Evolutionary conservation across 768 basidiomycete species (phyloP), one percentile per base, ranked within the genome.

Genomic region (Tricholoma saponaceum): DNA sequence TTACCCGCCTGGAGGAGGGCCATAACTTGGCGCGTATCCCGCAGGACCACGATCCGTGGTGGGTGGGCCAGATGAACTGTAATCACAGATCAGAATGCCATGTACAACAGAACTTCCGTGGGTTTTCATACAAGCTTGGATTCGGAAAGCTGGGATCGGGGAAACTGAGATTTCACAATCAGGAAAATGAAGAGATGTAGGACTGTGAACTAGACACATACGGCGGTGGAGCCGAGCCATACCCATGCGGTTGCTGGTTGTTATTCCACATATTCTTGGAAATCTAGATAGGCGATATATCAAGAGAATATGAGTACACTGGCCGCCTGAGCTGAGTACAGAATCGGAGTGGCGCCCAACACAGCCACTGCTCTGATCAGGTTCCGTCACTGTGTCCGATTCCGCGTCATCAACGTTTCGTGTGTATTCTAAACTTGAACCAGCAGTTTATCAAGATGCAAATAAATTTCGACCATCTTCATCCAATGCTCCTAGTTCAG

Each of bases 11-110:
- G 65, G 64, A 33, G 65, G 66, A 32, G 68, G 44, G 0, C 60
- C 64, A 52, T 71, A 73, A 7, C 74, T 69, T 25, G 78, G 75
- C 13, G 73, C 66, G 58, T 81, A 80, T n/a, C 74, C 69, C n/a
- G 26, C n/a, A 13, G 76, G 73, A 61, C 67, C 73, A 58, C 74
- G 75, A 5, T 74, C 77, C 23, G 67, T 1, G 18, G 55, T 50
- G 6, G 61, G 59, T 13, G 44, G 43, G 16, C 44, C 52, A 5
- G 55, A 26, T 5, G 51, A 51, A 50, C 60, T 59, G 9, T 6
- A 43, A 35, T 6, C 1, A 51, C 20, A 8, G 23, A 28, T 55
- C 7, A 58, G n/a, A 28, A 28, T 32, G 16, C n/a, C n/a, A 18
- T n/a, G 7, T 13, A 6, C 22, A 9, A 30, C 3, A 50, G n/a